These are phyloP conservation scores for Tranzscheliella williamsii DNA, from an alignment of 1,284 basidiomycete species.

Conservation along the genomic window DNA sequence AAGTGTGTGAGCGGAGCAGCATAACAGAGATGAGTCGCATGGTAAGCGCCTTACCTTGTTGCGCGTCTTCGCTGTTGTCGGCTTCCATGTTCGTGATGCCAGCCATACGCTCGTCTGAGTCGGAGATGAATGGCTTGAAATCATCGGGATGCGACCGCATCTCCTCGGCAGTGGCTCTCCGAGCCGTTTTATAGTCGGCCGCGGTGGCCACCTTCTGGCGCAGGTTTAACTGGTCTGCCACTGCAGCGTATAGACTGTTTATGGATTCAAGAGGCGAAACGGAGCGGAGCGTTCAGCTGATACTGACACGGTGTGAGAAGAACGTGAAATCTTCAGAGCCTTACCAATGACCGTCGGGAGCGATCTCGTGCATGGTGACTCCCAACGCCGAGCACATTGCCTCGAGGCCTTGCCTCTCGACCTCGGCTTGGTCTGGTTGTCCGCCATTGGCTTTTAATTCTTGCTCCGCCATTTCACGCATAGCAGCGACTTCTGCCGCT, in stretches of 20 bases:
- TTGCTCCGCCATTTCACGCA: conserved; percentile 37
- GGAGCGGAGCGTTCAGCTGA: not conserved
- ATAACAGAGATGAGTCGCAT: not conserved
- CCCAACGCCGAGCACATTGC: conserved; percentile 43
- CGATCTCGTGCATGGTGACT: conserved; percentile 66
- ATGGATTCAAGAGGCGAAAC: not conserved
- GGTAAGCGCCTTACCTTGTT: conserved; percentile 6
- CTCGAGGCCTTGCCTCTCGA: conserved; percentile 41
- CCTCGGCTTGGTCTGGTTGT: conserved; percentile 37
- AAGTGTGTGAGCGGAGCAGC: not conserved
- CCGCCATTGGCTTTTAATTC: conserved; percentile 41
- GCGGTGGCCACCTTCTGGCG: conserved; percentile 23
- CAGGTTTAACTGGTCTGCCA: conserved; percentile 74
- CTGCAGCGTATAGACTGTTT: conserved; percentile 77
- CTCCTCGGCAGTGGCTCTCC: conserved; percentile 76
- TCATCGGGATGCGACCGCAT: conserved; percentile 83
- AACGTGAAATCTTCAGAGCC: not conserved
- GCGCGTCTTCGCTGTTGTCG: conserved; percentile 65
- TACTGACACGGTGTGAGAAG: not conserved
- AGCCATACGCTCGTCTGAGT: conserved; percentile 55
- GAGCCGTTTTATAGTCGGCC: conserved; percentile 64
- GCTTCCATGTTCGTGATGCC: conserved; percentile 75
- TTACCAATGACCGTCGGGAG: conserved; percentile 86
- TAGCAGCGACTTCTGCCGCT: conserved; percentile 42
- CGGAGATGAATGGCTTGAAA: conserved; percentile 89